phyloP scores from a whole-genome alignment of 225 moss, liverwort and hornwort genomes.

The Ulota crispa region DNA sequence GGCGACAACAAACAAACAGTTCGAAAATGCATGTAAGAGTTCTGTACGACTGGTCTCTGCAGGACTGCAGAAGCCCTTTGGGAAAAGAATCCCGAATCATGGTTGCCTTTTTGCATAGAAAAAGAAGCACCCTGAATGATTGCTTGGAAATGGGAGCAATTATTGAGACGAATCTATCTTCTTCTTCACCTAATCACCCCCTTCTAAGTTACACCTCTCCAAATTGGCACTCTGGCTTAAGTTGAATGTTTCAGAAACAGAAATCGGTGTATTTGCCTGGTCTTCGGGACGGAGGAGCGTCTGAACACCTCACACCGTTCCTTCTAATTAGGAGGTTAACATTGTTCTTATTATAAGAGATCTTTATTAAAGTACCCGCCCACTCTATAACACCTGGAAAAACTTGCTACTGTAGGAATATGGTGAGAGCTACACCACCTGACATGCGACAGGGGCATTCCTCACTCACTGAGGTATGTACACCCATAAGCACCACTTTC shows the following conservation, averaged over 20 bases:
- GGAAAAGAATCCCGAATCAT: not conserved
- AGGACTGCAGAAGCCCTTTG: not conserved
- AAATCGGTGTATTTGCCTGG: not conserved
- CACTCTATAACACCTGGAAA: no score
- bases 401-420: no score
- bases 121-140: not conserved
- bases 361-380: not conserved
- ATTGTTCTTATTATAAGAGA: not conserved
- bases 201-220: not conserved
- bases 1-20: no score
- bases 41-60: not conserved
- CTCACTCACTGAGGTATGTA: no score
- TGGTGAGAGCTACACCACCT: not conserved
- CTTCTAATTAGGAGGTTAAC: not conserved
- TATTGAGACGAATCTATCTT: not conserved
- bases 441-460: no score
- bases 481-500: no score
- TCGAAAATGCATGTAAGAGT: no score
- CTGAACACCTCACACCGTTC: not conserved
- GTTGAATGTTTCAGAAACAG: constrained; percentile 16
- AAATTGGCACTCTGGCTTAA: not conserved
- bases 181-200: not conserved
- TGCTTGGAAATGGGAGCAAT: not conserved
- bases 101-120: not conserved
- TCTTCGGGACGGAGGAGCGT: constrained; percentile 7